Evolutionary conservation across 2,329 filamentous ascomycete genomes (phyloP), one percentile per base, ranked within the genome.

Genomic region (Celoporthe dispersa): DNA sequence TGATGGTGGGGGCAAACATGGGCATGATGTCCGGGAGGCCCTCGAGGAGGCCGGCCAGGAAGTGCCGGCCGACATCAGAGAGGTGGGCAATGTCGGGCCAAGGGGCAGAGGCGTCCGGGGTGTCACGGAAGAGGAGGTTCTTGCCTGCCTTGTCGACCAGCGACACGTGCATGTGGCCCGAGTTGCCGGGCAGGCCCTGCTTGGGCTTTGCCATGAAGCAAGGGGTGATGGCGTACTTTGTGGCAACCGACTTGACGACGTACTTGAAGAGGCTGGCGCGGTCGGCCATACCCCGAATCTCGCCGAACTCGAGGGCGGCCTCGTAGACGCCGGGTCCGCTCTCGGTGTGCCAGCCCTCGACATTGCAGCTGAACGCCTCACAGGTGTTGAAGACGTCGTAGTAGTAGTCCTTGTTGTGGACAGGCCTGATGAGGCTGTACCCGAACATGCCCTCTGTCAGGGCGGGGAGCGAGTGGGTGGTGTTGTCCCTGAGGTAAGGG

Each of bases 121-220:
- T 83, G 14, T 91, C 90, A 57, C 95, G 89, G 70, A 88, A 89
- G 75, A 99, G 91, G 31, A 98, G 86, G 77, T 99, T 99, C 78
- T 91, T 91, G 70, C 93, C 92, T n/a, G 88, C 82, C 73, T 87
- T 86, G 77, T 95, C 92, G 25, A 95, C 90, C 12, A 99, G 84
- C 0, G 95, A 98, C 72, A 98, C 86, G 80, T 99, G 96, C 86
- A 97, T 95, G 79, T 99, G 96, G 1, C 96, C 96, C 73, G 92
- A 96, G 83, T 98, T 98, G 62, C 96, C 96, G 0, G 96, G 96
- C 0, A 98, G 84, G 0, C 94, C 94, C 76, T 97, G 88, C 74
- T 92, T 90, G 2, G 96, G 96, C 81, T 99, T 99, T 22, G 96
- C 96, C 96, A 99, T 99, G 84, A 99, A 99, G 81, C 93, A 97